Evolutionary conservation across 2,329 filamentous ascomycete genomes (phyloP), one percentile per base, ranked within the genome.

Genomic region (Penicillium hesseltinei): DNA sequence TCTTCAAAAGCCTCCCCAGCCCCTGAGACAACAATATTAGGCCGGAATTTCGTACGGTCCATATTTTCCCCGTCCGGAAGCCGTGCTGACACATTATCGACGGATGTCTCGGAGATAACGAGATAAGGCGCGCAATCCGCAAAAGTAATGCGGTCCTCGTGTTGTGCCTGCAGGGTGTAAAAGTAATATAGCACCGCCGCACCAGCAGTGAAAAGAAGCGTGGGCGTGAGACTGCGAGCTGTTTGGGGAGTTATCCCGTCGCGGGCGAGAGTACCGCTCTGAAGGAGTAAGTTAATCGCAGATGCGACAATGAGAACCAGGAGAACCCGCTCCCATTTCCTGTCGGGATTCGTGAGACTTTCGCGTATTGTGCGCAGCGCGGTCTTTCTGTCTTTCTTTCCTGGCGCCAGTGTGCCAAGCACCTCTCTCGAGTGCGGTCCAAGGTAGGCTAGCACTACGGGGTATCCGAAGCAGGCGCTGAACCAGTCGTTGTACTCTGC

Each of bases 21-120:
- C 3, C 85, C 86, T 38, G 83, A 82, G 1, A 91, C 74, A 1
- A 92, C 85, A 46, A 92, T 82, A 69, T 91, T 92, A 0, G 88
- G 87, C 36, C 89, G 83, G 71, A 91, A 89, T 65, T 88, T 88
- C 39, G 81, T 82, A 69, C 89, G 84, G 52, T 88, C 85, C 75
- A 89, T 81, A 21, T 75, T 67, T 31, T 80, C 72, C 13, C 74
- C 77, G 0, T 70, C 70, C 0, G 80, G 75, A 6, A 91, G 73
- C 4, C 86, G 80, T 6, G 71, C 70, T 35, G 83, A 84, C 46
- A 95, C 83, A 64, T 90, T 81, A 21, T 80, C 74, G n/a, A 92
- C 81, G 1, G 89, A 94, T 2, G 84, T 82, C 59, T 86, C 81
- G 0, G 87, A 90, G 5, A 88, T 81, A 25, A 96, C 73, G 15